phyloP scores from a whole-genome alignment of 306 rosid genomes.

The Pachyrhizus erosus region DNA sequence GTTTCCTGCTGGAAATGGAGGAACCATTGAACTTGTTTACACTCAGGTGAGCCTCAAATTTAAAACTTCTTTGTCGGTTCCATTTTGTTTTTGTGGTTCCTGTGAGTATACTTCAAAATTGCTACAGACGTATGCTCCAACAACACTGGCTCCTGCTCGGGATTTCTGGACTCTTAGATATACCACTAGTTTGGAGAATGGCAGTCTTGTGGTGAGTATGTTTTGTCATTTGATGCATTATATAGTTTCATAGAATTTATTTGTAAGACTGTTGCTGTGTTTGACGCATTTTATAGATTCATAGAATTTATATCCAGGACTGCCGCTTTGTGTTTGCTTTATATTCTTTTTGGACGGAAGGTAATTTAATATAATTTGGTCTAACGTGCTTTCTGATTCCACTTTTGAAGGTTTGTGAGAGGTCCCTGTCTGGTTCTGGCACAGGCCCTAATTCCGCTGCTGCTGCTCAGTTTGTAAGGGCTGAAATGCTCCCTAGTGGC shows the following conservation, averaged over 20 bases:
- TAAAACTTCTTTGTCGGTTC: not conserved
- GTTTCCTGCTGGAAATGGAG: conserved; percentile 95
- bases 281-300: not conserved
- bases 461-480: conserved; percentile 87
- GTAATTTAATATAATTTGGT: not conserved
- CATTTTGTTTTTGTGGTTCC: not conserved
- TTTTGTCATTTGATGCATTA: not conserved
- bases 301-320: not conserved
- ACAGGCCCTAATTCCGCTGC: conserved; percentile 82
- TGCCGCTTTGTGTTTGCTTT: not conserved
- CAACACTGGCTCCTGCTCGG: conserved; percentile 95
- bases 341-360: not conserved
- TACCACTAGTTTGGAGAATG: conserved; percentile 83
- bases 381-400: conserved; percentile 29
- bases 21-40: conserved; percentile 91
- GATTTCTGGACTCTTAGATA: conserved; percentile 99
- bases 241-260: not conserved
- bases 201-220: conserved; percentile 87
- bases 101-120: conserved; percentile 15
- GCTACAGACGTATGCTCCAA: conserved; percentile 87
- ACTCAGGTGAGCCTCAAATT: conserved; percentile 68
- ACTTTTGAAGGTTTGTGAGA: conserved; percentile 81
- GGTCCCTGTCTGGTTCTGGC: conserved; percentile 95
- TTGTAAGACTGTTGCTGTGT: not conserved
- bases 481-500: conserved; percentile 91